Conservation (phyloP, 805 yeast species). For the Debaryomyces prosopidis region DNA sequence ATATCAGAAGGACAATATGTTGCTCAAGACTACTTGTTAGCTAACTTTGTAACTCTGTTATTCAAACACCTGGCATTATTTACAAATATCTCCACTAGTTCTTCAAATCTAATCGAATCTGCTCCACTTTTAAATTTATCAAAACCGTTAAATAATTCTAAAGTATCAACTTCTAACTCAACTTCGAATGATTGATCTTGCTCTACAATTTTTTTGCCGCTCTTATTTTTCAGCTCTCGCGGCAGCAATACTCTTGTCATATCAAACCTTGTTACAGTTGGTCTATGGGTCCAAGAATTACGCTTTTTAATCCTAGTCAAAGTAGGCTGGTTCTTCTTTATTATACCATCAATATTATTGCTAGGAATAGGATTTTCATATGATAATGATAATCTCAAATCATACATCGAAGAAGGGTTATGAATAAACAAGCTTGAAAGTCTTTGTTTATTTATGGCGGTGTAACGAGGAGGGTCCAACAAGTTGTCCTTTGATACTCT, state of each 20-base stretch:
- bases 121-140: slow-evolving; percentile 40
- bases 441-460: slow-evolving; percentile 71
- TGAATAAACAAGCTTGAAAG: slow-evolving; percentile 71
- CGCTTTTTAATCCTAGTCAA: slow-evolving; percentile 71
- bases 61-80: slow-evolving; percentile 46
- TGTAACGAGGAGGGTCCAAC: slow-evolving; percentile 64
- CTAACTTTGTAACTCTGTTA: slow-evolving; percentile 43
- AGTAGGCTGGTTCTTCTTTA: slow-evolving; percentile 53
- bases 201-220: slow-evolving; percentile 36
- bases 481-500: slow-evolving; percentile 64
- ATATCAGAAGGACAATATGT: neutral
- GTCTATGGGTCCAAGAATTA: slow-evolving; percentile 68
- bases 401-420: slow-evolving; percentile 77
- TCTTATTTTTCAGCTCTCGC: slow-evolving; percentile 33
- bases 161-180: slow-evolving; percentile 42
- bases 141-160: slow-evolving; percentile 41
- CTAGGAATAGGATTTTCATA: slow-evolving; percentile 73
- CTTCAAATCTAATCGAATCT: slow-evolving; percentile 42
- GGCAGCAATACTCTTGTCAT: slow-evolving; percentile 58
- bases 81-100: slow-evolving; percentile 44
- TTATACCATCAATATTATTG: slow-evolving; percentile 51
- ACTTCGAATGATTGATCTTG: slow-evolving; percentile 38
- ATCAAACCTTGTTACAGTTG: slow-evolving; percentile 72
- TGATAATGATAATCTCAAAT: slow-evolving; percentile 72
- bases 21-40: slow-evolving; percentile 16